Evolutionary conservation across 73 alveolate genomes (phyloP), one percentile per base, ranked within the genome.

Genomic region (Paramecium pentaurelia): DNA sequence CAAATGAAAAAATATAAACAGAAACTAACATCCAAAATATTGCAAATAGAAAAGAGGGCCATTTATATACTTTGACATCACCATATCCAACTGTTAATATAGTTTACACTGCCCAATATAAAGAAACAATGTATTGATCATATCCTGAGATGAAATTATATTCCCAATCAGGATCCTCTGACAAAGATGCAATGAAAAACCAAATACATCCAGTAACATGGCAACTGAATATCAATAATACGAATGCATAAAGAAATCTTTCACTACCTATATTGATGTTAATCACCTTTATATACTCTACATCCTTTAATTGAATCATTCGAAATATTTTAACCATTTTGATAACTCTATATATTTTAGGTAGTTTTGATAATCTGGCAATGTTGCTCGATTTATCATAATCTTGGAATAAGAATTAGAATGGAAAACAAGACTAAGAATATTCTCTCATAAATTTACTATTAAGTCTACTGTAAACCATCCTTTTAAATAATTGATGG

Each of bases 31-130:
- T 96, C 97, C 97, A 95, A 28, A 86, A 60, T 10, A 95, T 92
- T 12, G 95, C 88, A 1, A 96, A 40, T 9, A 93, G 9, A 49
- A 92, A 88, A 44, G 95, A 96, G 2, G 92, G 38, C 87, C 92
- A 95, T 7, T 95, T 95, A 32, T 83, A 36, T 18, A 96, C 96
- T 51, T 84, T 85, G 25, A 96, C 86, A 92, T 96, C 98, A 0
- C 98, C 98, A 86, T 96, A 96, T 16, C 98, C 98, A 9, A 96
- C 97, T 3, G 98, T 96, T 40, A 89, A 38, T 4, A 96, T 93
- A 25, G 98, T 96, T 12, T 94, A 36, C 4, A 96, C 88, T 22
- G 98, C 89, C 88, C 88, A 75, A 75, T 75, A 75, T 38, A 75
- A 75, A 4, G 88, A 75, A 40, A 75, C 60, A 12, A 75, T 75